Base-by-base conservation (phyloP, 306 rosid genomes). In the Elaeagnus macrophylla region DNA sequence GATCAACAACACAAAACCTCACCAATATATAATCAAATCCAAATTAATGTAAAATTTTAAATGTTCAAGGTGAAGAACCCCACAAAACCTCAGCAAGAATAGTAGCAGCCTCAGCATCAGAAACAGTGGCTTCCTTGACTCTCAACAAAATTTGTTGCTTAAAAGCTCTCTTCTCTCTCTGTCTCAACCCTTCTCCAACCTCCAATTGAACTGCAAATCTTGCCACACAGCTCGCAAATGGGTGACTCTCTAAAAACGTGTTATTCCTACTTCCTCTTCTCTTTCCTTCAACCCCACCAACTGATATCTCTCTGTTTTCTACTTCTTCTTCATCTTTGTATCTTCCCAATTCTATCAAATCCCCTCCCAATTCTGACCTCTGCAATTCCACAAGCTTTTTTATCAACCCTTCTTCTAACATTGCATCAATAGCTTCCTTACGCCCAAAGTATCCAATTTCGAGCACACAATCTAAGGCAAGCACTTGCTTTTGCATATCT, bases 111-210 rank as follows among this genome's bases (percentile, higher is more conserved):
- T 87, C 86, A n/a, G 99, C 99, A 52, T 87, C 94, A 45, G 87
- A 84, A 57, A 67, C 46, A 49, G 70, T 78, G 8, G 95, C 89
- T 32, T 77, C 72, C 41, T 79, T 83, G 8, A 84, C 95, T 53
- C 81, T 77, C 9, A 5, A 39, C 70, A 91, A 45, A 36, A 91
- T 78, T 41, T 80, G 77, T 53, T 72, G 81, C 72, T 87, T 91
- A 12, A 87, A 75, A 8, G 80, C 87, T 39, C 99, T 84, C 68
- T 53, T 91, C 76, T 91, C 99, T 0, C 99, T 77, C 68, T 79
- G 81, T 66, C 99, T 76, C 78, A 91, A 58, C 45, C 99, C 99
- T 32, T 91, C 99, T 0, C 99, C 99, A 0, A 87, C 89, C 61
- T 91, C 99, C 70, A 91, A 65, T 9, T 84, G 94, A 72, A 91